Evolutionary conservation across 345 rosid species (phyloP).

Genomic region (Bretschneidera sinensis): DNA sequence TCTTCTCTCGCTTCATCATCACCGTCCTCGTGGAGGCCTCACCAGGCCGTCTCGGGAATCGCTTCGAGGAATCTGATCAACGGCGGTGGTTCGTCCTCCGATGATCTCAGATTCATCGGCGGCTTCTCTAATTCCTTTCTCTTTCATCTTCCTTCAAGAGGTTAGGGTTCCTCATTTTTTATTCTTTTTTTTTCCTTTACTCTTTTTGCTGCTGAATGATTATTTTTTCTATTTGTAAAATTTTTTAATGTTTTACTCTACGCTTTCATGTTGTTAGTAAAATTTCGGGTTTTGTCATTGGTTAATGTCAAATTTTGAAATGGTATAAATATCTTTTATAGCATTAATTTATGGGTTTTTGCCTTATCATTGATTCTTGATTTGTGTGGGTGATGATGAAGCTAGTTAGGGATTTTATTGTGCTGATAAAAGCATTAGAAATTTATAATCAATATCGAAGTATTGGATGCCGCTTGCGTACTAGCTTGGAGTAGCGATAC

Average conservation of each 20-base stretch:
- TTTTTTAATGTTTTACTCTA: too few relatives aligned
- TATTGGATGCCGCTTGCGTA: too few relatives aligned
- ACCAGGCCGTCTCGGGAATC: slow-evolving; percentile 20
- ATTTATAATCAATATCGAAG: too few relatives aligned
- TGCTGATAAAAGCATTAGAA: too few relatives aligned
- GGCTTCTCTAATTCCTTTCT: slow-evolving; percentile 17
- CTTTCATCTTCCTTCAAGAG: slow-evolving; percentile 36
- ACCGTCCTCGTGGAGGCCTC: slow-evolving; percentile 34
- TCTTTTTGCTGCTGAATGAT: not conserved
- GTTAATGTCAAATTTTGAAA: not conserved
- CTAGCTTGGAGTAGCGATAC: too few relatives aligned
- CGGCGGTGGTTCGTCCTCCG: slow-evolving; percentile 26
- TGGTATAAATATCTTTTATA: too few relatives aligned
- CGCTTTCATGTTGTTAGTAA: not conserved
- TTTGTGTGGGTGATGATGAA: too few relatives aligned
- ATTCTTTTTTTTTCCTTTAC: not conserved
- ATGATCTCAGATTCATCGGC: slow-evolving; percentile 26
- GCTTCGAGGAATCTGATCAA: slow-evolving; percentile 18
- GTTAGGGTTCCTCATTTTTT: slow-evolving; percentile 26
- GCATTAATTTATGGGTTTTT: too few relatives aligned
- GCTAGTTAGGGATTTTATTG: too few relatives aligned
- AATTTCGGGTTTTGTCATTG: not conserved
- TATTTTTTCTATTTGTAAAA: not conserved
- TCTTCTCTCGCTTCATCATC: slow-evolving; percentile 26
- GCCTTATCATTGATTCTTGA: too few relatives aligned